These are phyloP conservation scores for Sarocladium brachiariae DNA, from an alignment of 2,329 filamentous ascomycete genomes.

Conservation along the genomic window DNA sequence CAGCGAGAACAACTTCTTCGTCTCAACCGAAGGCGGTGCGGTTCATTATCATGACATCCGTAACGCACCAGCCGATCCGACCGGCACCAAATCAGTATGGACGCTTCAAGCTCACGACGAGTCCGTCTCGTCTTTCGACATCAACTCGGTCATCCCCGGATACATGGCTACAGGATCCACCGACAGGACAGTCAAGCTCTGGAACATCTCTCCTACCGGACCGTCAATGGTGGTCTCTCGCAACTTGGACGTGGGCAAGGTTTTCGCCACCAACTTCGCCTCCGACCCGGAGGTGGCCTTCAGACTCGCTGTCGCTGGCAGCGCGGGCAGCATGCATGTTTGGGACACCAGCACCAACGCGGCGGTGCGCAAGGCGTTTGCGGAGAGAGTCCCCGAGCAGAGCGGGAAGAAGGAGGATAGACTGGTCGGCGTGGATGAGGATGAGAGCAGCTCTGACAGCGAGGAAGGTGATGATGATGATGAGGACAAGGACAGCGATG, in stretches of 20 bases:
- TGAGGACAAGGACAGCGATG: constrained; percentile 35
- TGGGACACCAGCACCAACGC: constrained; percentile 96
- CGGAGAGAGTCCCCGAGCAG: constrained; percentile 52
- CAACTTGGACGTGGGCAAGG: constrained; percentile 88
- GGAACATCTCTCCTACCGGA: constrained; percentile 77
- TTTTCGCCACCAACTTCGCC: constrained; percentile 86
- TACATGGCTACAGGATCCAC: constrained; percentile 91
- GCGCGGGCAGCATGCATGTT: constrained; percentile 84
- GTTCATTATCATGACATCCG: constrained; percentile 90
- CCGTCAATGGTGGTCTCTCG: constrained; percentile 87
- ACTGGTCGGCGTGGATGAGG: constrained; percentile 64
- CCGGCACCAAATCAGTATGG: constrained; percentile 80
- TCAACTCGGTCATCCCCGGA: constrained; percentile 84
- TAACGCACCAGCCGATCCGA: constrained; percentile 64
- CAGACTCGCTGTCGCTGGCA: constrained; percentile 86
- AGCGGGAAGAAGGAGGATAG: constrained; percentile 61
- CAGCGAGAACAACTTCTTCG: constrained; percentile 88
- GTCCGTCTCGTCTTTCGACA: constrained; percentile 83
- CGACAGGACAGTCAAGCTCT: constrained; percentile 93
- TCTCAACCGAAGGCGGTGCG: constrained; percentile 85
- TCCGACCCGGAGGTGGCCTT: constrained; percentile 89
- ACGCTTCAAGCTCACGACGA: constrained; percentile 92
- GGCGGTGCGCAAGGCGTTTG: constrained; percentile 79
- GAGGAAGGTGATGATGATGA: constrained; percentile 44
- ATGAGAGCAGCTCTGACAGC: constrained; percentile 60